Evolutionary conservation across 1,139 yeast species (phyloP).

Genomic region (Blastobotrys aristatus): DNA sequence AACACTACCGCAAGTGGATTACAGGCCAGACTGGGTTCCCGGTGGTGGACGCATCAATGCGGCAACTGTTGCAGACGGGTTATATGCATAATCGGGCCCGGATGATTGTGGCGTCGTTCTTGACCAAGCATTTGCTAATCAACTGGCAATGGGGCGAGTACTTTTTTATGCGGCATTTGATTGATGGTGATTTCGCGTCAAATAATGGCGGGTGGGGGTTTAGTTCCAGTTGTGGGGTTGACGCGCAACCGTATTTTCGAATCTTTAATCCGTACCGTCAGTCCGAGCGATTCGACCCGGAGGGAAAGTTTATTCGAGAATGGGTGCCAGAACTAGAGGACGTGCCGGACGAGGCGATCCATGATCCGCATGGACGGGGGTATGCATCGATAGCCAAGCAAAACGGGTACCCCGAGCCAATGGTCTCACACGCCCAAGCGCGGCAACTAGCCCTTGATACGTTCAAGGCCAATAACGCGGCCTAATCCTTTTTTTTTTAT

Average conservation of each 20-base stretch:
- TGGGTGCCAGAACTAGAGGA: slow-evolving; percentile 47
- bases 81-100: slow-evolving; percentile 51
- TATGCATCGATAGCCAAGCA: slow-evolving; percentile 20
- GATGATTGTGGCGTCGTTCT: slow-evolving; percentile 50
- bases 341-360: slow-evolving; percentile 29
- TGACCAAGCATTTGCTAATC: slow-evolving; percentile 47
- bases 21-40: slow-evolving; percentile 52
- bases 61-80: slow-evolving; percentile 46
- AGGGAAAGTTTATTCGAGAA: slow-evolving; percentile 43
- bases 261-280: slow-evolving; percentile 52
- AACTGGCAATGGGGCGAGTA: slow-evolving; percentile 56
- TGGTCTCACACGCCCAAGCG: slow-evolving; percentile 37
- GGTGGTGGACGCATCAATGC: slow-evolving; percentile 54
- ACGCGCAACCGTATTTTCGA: slow-evolving; percentile 54
- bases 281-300: slow-evolving; percentile 45
- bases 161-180: slow-evolving; percentile 45
- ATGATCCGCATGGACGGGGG: slow-evolving; percentile 37
- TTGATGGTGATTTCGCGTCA: slow-evolving; percentile 52
- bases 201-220: slow-evolving; percentile 59
- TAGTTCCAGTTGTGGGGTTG: slow-evolving; percentile 31
- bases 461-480: slow-evolving; percentile 22
- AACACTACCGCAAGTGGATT: slow-evolving; percentile 45
- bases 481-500: too few relatives aligned
- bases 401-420: slow-evolving; percentile 42
- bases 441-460: slow-evolving; percentile 7